Evolutionary conservation across 176 grass and related monocot genomes (phyloP), one percentile per base, ranked within the genome.

Genomic region (Alopecurus myosuroides): DNA sequence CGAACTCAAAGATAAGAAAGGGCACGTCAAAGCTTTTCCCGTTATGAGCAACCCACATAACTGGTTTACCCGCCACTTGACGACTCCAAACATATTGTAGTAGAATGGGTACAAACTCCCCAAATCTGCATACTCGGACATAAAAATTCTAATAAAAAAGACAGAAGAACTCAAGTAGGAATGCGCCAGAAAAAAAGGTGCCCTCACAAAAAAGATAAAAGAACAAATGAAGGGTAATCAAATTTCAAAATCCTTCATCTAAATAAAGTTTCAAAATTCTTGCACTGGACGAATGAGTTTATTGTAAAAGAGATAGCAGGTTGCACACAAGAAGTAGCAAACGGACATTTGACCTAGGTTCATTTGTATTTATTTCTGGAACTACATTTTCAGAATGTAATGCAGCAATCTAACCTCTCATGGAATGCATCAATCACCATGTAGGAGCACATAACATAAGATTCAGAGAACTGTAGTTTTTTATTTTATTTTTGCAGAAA

Each of bases 31-130:
- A 98, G 22, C 30, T 31, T 65, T 87, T 89, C 19, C 86, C 93
- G 67, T 95, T 94, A 69, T 98, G 97, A 70, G 91, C 91, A 70
- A 98, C 83, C 93, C 89, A 92, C 13, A 98, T 7, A 80, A 98
- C 81, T 50, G 89, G 97, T 86, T 90, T 96, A 55, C 88, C 88
- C 15, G 33, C 62, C 80, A 77, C 88, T 81, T 90, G 91, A 73
- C 93, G 93, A 77, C 91, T 98, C 42, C 44, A 62, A 68, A 98
- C 93, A 79, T 87, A 96, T 82, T 92, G 68, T 48, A 94, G 44
- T 79, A 98, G 81, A 55, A 86, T 74, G 30, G 87, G 89, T 69
- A 95, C 76, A 70, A 90, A 57, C 33, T 95, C 85, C 67, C 82
- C 77, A 77, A 93, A 91, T 90, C 95, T 98, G 88, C 72, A 73